phyloP scores from a whole-genome alignment of 306 rosid species.

The Echinosophora koreensis region DNA sequence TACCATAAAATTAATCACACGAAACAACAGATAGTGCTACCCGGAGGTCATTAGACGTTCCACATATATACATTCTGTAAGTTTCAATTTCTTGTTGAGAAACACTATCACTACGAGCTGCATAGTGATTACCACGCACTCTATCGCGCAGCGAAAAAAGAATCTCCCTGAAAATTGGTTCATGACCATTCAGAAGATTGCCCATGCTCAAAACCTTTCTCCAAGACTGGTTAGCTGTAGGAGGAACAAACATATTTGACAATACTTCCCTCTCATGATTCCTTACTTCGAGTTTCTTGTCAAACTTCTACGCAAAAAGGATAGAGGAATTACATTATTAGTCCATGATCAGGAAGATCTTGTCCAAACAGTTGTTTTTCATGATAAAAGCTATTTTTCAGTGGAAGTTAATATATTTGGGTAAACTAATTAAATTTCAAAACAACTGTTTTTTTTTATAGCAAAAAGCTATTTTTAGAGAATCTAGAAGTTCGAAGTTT shows the following conservation, averaged over 20 bases:
- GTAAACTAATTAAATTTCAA: too few species aligned
- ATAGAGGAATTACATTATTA: conserved; percentile 45
- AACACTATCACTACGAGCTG: conserved; percentile 56
- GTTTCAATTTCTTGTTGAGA: conserved; percentile 77
- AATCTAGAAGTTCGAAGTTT: too few species aligned
- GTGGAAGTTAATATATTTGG: too few species aligned
- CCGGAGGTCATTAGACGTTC: conserved; percentile 89
- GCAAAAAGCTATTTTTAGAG: too few species aligned
- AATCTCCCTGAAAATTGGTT: conserved; percentile 86
- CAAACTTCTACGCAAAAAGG: conserved; percentile 62
- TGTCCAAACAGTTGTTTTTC: too few species aligned
- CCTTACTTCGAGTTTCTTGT: conserved; percentile 68
- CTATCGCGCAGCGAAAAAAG: conserved; percentile 73
- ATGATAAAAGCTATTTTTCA: too few species aligned
- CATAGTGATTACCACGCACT: conserved; percentile 82
- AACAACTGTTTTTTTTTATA: too few species aligned
- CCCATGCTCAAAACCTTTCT: conserved; percentile 97
- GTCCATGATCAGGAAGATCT: conserved; percentile 26
- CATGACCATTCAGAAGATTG: conserved; percentile 98
- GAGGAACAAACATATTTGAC: conserved; percentile 82
- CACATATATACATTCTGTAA: conserved; percentile 85
- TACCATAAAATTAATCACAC: conserved; percentile 69
- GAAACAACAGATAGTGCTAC: conserved; percentile 92
- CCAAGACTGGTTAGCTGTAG: conserved; percentile 95
- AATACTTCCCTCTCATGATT: conserved; percentile 69